Base-by-base conservation (phyloP, 2,329 filamentous ascomycete genomes). In the Cordyceps javanica region DNA sequence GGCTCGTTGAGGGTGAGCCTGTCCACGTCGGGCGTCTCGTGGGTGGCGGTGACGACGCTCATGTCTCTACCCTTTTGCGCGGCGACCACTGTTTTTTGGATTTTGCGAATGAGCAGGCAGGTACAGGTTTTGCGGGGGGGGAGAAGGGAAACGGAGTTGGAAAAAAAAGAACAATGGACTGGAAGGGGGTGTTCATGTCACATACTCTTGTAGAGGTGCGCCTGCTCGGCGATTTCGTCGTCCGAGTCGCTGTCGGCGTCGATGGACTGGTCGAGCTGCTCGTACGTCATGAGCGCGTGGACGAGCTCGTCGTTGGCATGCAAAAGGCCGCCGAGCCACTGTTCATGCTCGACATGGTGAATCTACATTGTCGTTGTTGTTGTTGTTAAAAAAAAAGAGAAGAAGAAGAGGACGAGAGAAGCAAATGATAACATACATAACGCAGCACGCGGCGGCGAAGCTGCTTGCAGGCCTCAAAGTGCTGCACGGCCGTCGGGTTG, bases 221-320 rank as follows among this genome's bases (percentile, higher is more conserved):
- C 83, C 69, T 87, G 84, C 66, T 88, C 83, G 45, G 86, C 83
- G 41, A 83, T 69, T 64, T 83, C 88, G 60, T 87, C 85, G 58
- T 88, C 85, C 1, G 84, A 87, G 69, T 89, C 85, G 63, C 84
- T 87, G 67, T 89, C 86, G 6, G 85, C 85, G 62, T 91, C 88
- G 62, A 93, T 89, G 49, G 89, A 91, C 60, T 87, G 86, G 69
- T 99, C 93, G 62, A 97, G 83, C 65, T 97, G 90, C 72, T 97
- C 93, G 68, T 91, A 99, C 0, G 91, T 89, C 83, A 96, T 96
- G 58, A 99, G 80, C 1, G 92, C 91, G 61, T 88, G 88, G 41
- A 97, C 90, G n/a, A 99, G 86, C 72, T 96, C 90, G 66, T 99
- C 94, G 66, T 99, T 97, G 62, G 93, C 92, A 66, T 94, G 90